Base-by-base conservation (phyloP, 1,284 basidiomycete genomes). In the Sporisorium graminicola region DNA sequence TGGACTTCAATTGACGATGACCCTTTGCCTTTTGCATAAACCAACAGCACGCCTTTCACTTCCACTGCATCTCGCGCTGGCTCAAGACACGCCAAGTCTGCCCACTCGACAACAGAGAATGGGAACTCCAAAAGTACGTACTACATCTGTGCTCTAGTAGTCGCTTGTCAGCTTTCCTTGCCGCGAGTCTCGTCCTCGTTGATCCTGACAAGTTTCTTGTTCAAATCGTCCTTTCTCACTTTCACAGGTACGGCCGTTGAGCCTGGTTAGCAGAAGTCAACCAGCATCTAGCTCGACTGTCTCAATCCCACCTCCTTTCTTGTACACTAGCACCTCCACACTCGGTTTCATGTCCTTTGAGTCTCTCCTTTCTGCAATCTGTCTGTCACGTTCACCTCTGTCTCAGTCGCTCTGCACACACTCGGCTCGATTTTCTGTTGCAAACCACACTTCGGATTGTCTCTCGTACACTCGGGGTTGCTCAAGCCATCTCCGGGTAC, bases 41-140 rank as follows among this genome's bases (percentile, higher is more conserved):
- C 16, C 9, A 18, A 35, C 82, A 98, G 95, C 96, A 99, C 86
- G 96, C 96, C 5, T 99, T 99, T 90, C 96, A 99, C 88, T 99
- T 99, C 88, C 96, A 99, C 87, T 99, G 96, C 87, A 99, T 99
- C 86, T 97, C 95, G 22, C 91, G 97, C 58, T 99, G 97, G 97
- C 90, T 99, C 79, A 99, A 99, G 90, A 98, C 97, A 20, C 91
- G 97, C 79, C 97, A 98, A 87, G 97, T 99, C 50, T 99, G 97
- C 86, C 97, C 96, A 3, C 88, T 99, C 65, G 97, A 99, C 87
- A 99, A 99, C 88, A 90, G 93, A 84, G 87, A 87, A 56, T 87
- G 94, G 94, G 94, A 95, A 85, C 87, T 94, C 82, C 94, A 96
- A 87, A 95, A 94, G 92, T 94, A 87, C 77, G 92, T 85, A n/a